Evolutionary conservation across 176 grass and related monocot species (phyloP).

Genomic region (Oryza glumipatula): DNA sequence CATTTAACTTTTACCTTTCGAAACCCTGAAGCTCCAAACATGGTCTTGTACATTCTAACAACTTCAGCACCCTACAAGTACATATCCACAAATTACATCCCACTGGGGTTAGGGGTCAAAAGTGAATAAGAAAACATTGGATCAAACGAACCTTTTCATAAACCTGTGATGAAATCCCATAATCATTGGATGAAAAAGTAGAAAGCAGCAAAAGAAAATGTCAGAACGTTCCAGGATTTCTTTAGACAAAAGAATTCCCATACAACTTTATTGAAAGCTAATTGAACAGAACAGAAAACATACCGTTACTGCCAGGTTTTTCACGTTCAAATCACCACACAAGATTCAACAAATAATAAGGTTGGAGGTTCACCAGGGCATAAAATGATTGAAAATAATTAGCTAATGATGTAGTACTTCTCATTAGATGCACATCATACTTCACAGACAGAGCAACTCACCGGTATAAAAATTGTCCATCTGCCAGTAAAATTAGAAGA

Average conservation of each 20-base stretch:
- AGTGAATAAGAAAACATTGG: slow-evolving; percentile 16
- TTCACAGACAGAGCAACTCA: slow-evolving; percentile 44
- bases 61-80: slow-evolving; percentile 94
- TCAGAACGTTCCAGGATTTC: slow-evolving; percentile 41
- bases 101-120: slow-evolving; percentile 12
- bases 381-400: slow-evolving; percentile 25
- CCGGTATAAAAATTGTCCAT: slow-evolving; percentile 99
- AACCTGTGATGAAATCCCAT: slow-evolving; percentile 63
- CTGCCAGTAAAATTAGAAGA: slow-evolving; percentile 65
- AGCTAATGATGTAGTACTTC: slow-evolving; percentile 3
- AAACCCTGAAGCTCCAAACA: slow-evolving; percentile 91
- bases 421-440: slow-evolving; percentile 19
- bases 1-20: slow-evolving; percentile 64
- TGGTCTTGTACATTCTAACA: slow-evolving; percentile 99
- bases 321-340: slow-evolving; percentile 22
- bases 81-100: slow-evolving; percentile 33
- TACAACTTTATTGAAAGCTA: not conserved
- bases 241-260: not conserved
- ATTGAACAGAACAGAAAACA: slow-evolving; percentile 34
- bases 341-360: slow-evolving; percentile 44
- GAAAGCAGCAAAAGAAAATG: slow-evolving; percentile 22
- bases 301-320: slow-evolving; percentile 71
- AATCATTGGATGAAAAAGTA: slow-evolving; percentile 39
- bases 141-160: slow-evolving; percentile 86
- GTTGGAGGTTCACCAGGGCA: slow-evolving; percentile 6